These are phyloP conservation scores for Staphylotrichum tortipilum DNA, from an alignment of 495 filamentous ascomycete genomes.

Conservation along the genomic window DNA sequence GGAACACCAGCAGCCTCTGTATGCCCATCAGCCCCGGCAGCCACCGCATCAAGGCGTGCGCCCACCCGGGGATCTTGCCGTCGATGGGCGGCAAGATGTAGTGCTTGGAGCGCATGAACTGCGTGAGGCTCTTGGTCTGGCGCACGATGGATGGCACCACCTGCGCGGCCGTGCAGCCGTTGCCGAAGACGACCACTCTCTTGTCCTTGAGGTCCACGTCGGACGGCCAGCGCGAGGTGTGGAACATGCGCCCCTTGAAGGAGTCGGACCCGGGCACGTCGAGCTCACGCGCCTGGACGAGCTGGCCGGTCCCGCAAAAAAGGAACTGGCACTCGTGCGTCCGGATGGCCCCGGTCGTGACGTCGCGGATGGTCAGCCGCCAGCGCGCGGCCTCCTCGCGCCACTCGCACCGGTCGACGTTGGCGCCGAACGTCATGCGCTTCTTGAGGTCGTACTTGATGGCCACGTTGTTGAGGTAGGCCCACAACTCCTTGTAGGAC, in stretches of 20 bases:
- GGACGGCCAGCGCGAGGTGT: constrained; percentile 50
- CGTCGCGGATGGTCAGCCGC: constrained; percentile 14
- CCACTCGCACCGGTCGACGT: constrained; percentile 53
- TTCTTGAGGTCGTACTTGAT: constrained; percentile 47
- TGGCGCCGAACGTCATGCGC: constrained; percentile 51
- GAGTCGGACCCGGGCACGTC: constrained; percentile 47
- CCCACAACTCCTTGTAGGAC: constrained; percentile 44
- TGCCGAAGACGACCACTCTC: constrained; percentile 51
- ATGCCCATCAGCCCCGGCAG: constrained; percentile 22
- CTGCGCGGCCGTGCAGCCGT: constrained; percentile 48
- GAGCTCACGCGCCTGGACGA: constrained; percentile 27
- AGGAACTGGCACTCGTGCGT: constrained; percentile 30
- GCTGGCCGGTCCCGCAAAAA: constrained; percentile 44
- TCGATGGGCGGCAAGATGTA: constrained; percentile 32
- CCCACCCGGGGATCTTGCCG: constrained; percentile 4
- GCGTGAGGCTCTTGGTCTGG: constrained; percentile 24
- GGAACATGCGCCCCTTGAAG: constrained; percentile 49
- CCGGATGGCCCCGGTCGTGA: neutral
- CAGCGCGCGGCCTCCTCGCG: constrained; percentile 40
- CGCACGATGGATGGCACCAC: constrained; percentile 31
- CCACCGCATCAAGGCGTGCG: constrained; percentile 9
- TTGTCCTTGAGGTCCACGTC: constrained; percentile 40
- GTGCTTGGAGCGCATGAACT: constrained; percentile 26
- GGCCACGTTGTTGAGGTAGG: constrained; percentile 52
- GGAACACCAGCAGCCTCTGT: constrained; percentile 23